phyloP scores from a whole-genome alignment of 345 rosid species.

The Rhizophora mangle region DNA sequence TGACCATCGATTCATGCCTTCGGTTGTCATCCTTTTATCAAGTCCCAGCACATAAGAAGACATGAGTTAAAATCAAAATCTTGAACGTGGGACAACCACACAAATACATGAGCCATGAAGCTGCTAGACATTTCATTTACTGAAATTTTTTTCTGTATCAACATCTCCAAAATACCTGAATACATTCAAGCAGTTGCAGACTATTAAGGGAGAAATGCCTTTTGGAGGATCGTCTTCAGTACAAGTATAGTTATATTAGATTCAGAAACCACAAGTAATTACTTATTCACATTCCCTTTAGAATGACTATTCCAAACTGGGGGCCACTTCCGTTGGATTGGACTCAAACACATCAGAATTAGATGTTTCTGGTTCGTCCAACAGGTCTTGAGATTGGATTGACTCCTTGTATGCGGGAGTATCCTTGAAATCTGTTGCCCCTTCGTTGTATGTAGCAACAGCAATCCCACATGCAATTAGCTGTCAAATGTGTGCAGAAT shows the following conservation, averaged over 20 bases:
- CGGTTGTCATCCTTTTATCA: no score
- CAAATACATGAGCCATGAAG: background rate
- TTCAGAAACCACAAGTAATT: slow-evolving; percentile 4
- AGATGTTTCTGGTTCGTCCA: slow-evolving; percentile 72
- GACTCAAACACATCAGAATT: slow-evolving; percentile 81
- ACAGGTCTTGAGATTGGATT: slow-evolving; percentile 59
- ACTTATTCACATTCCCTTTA: background rate
- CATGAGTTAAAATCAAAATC: background rate
- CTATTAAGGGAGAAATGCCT: slow-evolving; percentile 15
- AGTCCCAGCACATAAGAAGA: background rate
- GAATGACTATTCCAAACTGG: slow-evolving; percentile 68
- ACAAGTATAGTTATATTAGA: background rate
- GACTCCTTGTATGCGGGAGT: slow-evolving; percentile 87
- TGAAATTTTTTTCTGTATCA: slow-evolving; percentile 14
- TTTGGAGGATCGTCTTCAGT: background rate
- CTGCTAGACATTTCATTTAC: background rate
- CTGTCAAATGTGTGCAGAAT: slow-evolving; percentile 34
- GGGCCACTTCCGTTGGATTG: slow-evolving; percentile 98
- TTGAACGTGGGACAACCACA: background rate
- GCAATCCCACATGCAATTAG: slow-evolving; percentile 82
- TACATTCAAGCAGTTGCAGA: background rate
- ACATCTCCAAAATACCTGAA: slow-evolving; percentile 12
- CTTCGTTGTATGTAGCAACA: slow-evolving; percentile 80
- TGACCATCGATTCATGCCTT: no score
- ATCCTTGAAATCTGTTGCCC: slow-evolving; percentile 90